Evolutionary conservation across 2,329 filamentous ascomycete genomes (phyloP).

Genomic region (Epichloe hybrida): DNA sequence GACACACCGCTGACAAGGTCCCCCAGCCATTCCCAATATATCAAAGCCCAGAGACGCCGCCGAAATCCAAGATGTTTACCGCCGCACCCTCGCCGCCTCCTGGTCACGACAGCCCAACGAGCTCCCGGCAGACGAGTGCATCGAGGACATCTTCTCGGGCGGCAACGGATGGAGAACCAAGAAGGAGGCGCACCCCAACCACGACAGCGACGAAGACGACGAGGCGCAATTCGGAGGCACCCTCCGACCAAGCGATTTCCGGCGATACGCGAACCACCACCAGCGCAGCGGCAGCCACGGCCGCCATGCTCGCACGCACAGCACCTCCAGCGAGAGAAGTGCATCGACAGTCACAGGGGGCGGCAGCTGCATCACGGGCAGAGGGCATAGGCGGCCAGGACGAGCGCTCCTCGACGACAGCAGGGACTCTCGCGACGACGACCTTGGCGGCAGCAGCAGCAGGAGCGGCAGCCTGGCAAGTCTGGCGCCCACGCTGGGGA

Average conservation of each 20-base stretch:
- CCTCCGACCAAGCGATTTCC: slow-evolving; percentile 31
- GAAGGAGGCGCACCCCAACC: slow-evolving; percentile 13
- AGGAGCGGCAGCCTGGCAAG: slow-evolving; percentile 34
- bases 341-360: slow-evolving; percentile 23
- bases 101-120: slow-evolving; percentile 73
- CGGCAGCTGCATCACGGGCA: slow-evolving; percentile 3
- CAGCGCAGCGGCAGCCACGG: slow-evolving; percentile 14
- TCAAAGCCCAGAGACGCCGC: slow-evolving; percentile 63
- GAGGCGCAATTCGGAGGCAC: slow-evolving; percentile 20
- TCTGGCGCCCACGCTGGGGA: slow-evolving; percentile 28
- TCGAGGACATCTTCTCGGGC: slow-evolving; percentile 88
- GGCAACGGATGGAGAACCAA: slow-evolving; percentile 62
- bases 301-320: slow-evolving; percentile 26
- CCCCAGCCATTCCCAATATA: slow-evolving; percentile 23
- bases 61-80: slow-evolving; percentile 90
- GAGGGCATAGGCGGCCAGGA: slow-evolving; percentile 3
- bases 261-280: slow-evolving; percentile 18
- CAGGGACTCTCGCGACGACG: slow-evolving; percentile 12
- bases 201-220: slow-evolving; percentile 20
- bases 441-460: slow-evolving; percentile 19
- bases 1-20: neutral
- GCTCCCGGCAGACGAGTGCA: slow-evolving; percentile 76
- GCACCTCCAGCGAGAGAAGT: slow-evolving; percentile 31
- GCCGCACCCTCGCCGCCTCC: slow-evolving; percentile 72
- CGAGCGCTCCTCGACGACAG: slow-evolving; percentile 11